phyloP scores from a whole-genome alignment of 768 basidiomycete genomes.

The Suillus variegatus region DNA sequence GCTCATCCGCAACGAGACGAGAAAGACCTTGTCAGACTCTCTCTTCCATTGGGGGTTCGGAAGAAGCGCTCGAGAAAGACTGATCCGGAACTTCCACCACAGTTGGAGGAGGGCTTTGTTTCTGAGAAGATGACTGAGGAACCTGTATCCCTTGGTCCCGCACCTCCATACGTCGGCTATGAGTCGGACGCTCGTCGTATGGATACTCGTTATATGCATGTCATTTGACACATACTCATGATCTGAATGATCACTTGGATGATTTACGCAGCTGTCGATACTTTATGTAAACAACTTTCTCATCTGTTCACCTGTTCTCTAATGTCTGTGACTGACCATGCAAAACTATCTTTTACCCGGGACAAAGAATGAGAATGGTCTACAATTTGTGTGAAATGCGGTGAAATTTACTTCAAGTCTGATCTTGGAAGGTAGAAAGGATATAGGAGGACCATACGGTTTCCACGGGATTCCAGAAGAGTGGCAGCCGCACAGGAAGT shows the following conservation, averaged over 20 bases:
- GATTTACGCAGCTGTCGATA: not conserved
- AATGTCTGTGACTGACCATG: too few relatives aligned
- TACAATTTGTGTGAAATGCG: too few relatives aligned
- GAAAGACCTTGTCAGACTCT: not conserved
- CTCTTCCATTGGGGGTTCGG: not conserved
- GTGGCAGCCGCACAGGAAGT: not conserved
- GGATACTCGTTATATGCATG: not conserved
- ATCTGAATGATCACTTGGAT: not conserved
- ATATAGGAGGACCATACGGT: too few relatives aligned
- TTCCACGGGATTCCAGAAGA: too few relatives aligned
- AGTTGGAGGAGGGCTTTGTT: conserved; percentile 3
- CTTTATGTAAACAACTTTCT: too few relatives aligned
- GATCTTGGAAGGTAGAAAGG: too few relatives aligned
- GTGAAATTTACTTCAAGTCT: too few relatives aligned
- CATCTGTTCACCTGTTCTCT: too few relatives aligned
- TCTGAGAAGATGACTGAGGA: not conserved
- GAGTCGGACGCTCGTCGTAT: not conserved
- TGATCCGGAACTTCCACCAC: not conserved
- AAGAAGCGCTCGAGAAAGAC: conserved; percentile 4
- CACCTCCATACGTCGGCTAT: not conserved
- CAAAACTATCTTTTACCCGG: too few relatives aligned
- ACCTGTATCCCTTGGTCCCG: not conserved
- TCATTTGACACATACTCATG: not conserved
- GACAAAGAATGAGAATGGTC: too few relatives aligned
- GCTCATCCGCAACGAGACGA: conserved; percentile 2